A percentile compares a stretch with the other conserved stretches of the same genome.
Conservation (phyloP, 164 flowering plant genomes). For the Stephania japonica region DNA sequence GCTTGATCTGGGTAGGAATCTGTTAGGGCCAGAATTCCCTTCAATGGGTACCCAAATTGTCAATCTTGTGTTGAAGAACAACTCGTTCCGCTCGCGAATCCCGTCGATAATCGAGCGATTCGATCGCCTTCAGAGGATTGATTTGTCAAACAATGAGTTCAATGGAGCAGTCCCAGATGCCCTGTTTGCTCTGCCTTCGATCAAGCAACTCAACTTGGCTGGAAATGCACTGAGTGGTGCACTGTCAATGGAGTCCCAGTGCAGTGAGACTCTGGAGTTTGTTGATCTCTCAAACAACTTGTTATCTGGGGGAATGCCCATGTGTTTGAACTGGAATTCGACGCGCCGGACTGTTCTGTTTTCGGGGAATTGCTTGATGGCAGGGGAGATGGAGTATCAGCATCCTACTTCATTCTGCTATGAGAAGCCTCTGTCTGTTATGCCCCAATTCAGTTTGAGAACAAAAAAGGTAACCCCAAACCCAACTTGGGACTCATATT, state of each 20-base stretch:
- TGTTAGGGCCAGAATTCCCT: constrained; percentile 64
- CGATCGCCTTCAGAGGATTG: constrained; percentile 38
- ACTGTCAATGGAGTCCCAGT: constrained; percentile 32
- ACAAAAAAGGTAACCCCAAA: constrained; percentile 23
- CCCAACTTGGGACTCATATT: constrained; percentile 43
- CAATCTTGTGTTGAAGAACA: constrained; percentile 42
- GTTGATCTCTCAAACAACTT: constrained; percentile 69
- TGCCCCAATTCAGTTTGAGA: constrained; percentile 29
- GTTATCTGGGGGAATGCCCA: constrained; percentile 56
- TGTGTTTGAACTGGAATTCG: constrained; percentile 43
- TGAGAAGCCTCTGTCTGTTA: constrained; percentile 66
- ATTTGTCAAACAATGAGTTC: constrained; percentile 53
- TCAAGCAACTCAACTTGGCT: constrained; percentile 51
- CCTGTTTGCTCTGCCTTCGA: constrained; percentile 51
- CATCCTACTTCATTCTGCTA: constrained; percentile 47
- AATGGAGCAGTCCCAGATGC: constrained; percentile 49
- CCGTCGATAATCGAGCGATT: constrained; percentile 32
- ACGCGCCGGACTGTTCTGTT: constrained; percentile 32
- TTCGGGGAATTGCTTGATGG: constrained; percentile 61
- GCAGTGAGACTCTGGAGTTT: constrained; percentile 38
- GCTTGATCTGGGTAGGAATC: constrained; percentile 54
- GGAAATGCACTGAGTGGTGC: constrained; percentile 55
- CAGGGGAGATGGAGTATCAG: constrained; percentile 39
- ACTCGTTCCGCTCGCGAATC: constrained; percentile 48
- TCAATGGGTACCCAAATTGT: constrained; percentile 36